Conservation (phyloP, 2,329 filamentous ascomycete genomes). For the Diaporthe vexans region DNA sequence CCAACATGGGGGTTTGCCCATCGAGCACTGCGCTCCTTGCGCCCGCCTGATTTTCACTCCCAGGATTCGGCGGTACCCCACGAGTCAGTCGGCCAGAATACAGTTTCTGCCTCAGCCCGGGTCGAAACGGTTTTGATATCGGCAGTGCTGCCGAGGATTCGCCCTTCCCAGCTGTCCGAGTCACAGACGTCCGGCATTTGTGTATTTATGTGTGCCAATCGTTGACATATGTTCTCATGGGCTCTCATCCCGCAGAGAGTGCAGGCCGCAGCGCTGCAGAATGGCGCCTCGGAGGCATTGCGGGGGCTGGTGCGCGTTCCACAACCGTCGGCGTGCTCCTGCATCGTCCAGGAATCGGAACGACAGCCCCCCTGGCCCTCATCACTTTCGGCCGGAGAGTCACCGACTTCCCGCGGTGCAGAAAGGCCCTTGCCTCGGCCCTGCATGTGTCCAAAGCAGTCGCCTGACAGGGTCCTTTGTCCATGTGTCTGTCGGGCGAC, state of each 20-base stretch:
- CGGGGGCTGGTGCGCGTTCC: constrained; percentile 29
- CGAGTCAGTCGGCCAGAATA: constrained; percentile 22
- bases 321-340: constrained; percentile 31
- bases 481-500: constrained; percentile 3
- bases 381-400: constrained; percentile 38
- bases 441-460: constrained; percentile 27
- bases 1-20: constrained; percentile 34
- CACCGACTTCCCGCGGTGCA: constrained; percentile 37
- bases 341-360: constrained; percentile 34
- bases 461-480: constrained; percentile 27
- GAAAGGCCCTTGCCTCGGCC: constrained; percentile 25
- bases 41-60: constrained; percentile 9
- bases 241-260: background rate
- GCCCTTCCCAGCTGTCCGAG: background rate
- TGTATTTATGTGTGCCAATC: background rate
- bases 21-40: constrained; percentile 24
- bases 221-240: background rate
- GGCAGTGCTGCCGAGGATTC: constrained; percentile 9
- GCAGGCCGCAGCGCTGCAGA: constrained; percentile 20
- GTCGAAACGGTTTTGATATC: constrained; percentile 18
- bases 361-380: constrained; percentile 27
- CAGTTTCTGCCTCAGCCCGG: constrained; percentile 30
- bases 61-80: constrained; percentile 10
- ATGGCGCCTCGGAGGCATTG: constrained; percentile 7
- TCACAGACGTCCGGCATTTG: background rate